Evolutionary conservation across 345 rosid genomes (phyloP).

Genomic region (Microcos paniculata): DNA sequence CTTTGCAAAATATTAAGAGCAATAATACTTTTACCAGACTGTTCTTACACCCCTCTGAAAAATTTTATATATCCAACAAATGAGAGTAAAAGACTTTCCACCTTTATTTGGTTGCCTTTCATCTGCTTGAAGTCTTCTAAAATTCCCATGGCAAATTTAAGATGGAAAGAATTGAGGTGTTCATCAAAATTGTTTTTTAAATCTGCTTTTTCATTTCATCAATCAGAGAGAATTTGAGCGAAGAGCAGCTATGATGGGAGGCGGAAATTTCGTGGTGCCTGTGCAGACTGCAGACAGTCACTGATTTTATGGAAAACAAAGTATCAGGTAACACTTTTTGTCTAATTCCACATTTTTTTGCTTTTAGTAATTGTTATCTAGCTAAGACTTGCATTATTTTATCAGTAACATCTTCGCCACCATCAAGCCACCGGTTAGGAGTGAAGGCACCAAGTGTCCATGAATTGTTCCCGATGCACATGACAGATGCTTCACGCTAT

Average conservation of each 20-base stretch:
- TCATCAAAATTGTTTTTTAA: slow-evolving; percentile 2
- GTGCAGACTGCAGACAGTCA: slow-evolving; percentile 85
- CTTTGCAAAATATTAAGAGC: background rate
- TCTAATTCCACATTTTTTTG: background rate
- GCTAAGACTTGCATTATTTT: slow-evolving; percentile 28
- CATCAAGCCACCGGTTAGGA: slow-evolving; percentile 91
- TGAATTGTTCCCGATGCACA: slow-evolving; percentile 64
- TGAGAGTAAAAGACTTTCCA: background rate
- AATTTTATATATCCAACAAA: background rate
- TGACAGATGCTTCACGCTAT: slow-evolving; percentile 67
- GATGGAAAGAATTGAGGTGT: background rate
- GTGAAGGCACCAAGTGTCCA: slow-evolving; percentile 82
- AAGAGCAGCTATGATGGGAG: slow-evolving; percentile 89
- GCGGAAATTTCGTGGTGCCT: slow-evolving; percentile 78
- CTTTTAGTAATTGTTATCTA: background rate
- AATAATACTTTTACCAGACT: background rate
- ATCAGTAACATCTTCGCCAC: slow-evolving; percentile 66
- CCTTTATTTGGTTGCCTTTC: background rate
- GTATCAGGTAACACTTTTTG: slow-evolving; percentile 53
- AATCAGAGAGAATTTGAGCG: slow-evolving; percentile 84
- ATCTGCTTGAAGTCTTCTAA: background rate
- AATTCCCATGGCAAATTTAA: background rate
- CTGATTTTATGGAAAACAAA: slow-evolving; percentile 76
- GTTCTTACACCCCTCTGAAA: background rate
- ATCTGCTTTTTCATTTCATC: slow-evolving; percentile 14